phyloP scores from a whole-genome alignment of 2,329 filamentous ascomycete genomes.

The Mycocentrospora acerina region DNA sequence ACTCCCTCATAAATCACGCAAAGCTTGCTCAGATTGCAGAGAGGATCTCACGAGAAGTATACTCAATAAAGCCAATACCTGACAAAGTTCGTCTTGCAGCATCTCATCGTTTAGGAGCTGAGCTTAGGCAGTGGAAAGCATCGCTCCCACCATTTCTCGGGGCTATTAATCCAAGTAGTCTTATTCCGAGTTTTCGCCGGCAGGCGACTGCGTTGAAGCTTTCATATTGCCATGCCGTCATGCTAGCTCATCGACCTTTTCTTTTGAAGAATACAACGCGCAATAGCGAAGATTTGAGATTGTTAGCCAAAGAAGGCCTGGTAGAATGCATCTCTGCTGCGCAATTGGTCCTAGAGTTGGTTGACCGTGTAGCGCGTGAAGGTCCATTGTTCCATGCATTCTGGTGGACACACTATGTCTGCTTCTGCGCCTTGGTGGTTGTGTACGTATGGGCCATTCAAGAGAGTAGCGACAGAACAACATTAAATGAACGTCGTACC shows the following conservation, averaged over 20 bases:
- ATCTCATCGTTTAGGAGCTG: slow-evolving; percentile 42
- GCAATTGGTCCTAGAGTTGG: slow-evolving; percentile 38
- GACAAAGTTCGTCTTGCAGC: slow-evolving; percentile 40
- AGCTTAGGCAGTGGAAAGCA: slow-evolving; percentile 38
- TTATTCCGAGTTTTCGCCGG: slow-evolving; percentile 48
- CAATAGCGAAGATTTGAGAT: slow-evolving; percentile 19
- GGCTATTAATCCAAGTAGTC: slow-evolving; percentile 47
- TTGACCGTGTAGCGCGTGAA: slow-evolving; percentile 43
- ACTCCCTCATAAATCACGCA: slow-evolving; percentile 51
- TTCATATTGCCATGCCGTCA: slow-evolving; percentile 38
- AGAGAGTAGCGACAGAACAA: slow-evolving; percentile 17
- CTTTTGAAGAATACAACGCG: slow-evolving; percentile 21
- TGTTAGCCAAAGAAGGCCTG: slow-evolving; percentile 41
- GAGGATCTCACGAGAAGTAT: slow-evolving; percentile 35
- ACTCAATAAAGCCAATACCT: slow-evolving; percentile 36
- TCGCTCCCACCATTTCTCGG: slow-evolving; percentile 48
- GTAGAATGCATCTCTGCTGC: slow-evolving; percentile 49
- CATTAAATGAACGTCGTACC: slow-evolving; percentile 12
- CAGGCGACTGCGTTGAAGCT: slow-evolving; percentile 35
- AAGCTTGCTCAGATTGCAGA: slow-evolving; percentile 40
- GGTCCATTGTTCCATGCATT: slow-evolving; percentile 46
- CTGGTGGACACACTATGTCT: slow-evolving; percentile 54
- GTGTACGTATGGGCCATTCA: slow-evolving; percentile 54
- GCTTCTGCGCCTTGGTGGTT: slow-evolving; percentile 52
- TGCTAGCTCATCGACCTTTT: slow-evolving; percentile 38